phyloP scores from a whole-genome alignment of 2,329 filamentous ascomycete genomes.

The Trichophyton mentagrophytes region DNA sequence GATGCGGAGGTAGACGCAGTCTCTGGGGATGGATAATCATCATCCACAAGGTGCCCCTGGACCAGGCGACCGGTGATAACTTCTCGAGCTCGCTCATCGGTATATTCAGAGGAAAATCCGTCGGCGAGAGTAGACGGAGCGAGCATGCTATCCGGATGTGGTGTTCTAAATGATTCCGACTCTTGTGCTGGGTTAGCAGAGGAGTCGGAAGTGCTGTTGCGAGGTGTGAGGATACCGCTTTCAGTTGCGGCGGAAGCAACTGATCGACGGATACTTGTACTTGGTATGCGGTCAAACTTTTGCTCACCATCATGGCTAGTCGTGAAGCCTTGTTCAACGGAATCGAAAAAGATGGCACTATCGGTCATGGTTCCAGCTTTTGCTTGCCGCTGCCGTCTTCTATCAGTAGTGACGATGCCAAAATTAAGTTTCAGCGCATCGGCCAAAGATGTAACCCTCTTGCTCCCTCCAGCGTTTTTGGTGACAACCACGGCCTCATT shows the following conservation, averaged over 20 bases:
- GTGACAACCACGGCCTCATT: slow-evolving; percentile 84
- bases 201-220: neutral
- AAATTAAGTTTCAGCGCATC: slow-evolving; percentile 96
- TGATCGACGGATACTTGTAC: neutral
- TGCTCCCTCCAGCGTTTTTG: slow-evolving; percentile 95
- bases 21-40: slow-evolving; percentile 72
- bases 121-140: slow-evolving; percentile 1
- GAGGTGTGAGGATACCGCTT: neutral
- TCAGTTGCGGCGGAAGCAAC: neutral
- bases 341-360: slow-evolving; percentile 64
- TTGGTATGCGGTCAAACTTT: neutral
- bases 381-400: slow-evolving; percentile 37
- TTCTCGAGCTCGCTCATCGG: slow-evolving; percentile 70
- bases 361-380: slow-evolving; percentile 52
- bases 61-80: slow-evolving; percentile 85
- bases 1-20: slow-evolving; percentile 47
- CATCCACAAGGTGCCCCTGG: slow-evolving; percentile 89
- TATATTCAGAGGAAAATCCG: slow-evolving; percentile 42
- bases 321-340: slow-evolving; percentile 34
- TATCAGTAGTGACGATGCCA: slow-evolving; percentile 62
- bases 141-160: neutral
- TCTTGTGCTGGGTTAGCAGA: slow-evolving; percentile 4
- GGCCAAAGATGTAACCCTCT: slow-evolving; percentile 88
- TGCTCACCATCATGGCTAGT: slow-evolving; percentile 13
- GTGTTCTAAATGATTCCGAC: neutral